phyloP scores from a whole-genome alignment of 176 grass and related monocot species.

The Thalia dealbata region DNA sequence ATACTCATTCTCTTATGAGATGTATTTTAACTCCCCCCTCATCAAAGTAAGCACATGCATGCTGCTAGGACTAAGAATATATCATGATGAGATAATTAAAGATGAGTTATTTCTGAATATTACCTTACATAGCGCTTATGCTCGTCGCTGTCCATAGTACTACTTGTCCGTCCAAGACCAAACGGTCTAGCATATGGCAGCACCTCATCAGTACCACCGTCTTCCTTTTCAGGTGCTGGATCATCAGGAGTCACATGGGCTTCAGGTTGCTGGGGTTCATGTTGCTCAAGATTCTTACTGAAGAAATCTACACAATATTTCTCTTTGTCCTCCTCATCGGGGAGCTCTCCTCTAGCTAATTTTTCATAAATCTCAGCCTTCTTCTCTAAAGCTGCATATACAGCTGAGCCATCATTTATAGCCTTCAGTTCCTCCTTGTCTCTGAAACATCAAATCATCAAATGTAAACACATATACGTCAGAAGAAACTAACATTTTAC shows the following conservation, averaged over 20 bases:
- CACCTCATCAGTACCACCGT: conserved; percentile 26
- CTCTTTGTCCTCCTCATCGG: conserved; percentile 89
- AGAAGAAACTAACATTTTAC: too few relatives aligned
- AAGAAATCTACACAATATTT: conserved; percentile 98
- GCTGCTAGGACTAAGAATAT: too few relatives aligned
- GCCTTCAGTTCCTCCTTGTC: conserved; percentile 96
- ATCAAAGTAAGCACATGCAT: too few relatives aligned
- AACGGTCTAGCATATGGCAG: conserved; percentile 31
- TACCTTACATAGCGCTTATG: conserved; percentile 96
- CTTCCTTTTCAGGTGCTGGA: conserved; percentile 37
- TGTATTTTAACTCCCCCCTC: too few relatives aligned
- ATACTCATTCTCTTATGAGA: too few relatives aligned
- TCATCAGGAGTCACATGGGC: conserved; percentile 7
- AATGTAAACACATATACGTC: neutral
- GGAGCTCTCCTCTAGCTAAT: conserved; percentile 56
- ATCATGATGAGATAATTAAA: neutral
- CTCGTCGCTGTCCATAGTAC: conserved; percentile 54
- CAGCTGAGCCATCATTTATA: conserved; percentile 56
- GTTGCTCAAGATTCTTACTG: conserved; percentile 51
- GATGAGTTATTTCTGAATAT: conserved; percentile 4
- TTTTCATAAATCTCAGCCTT: conserved; percentile 86
- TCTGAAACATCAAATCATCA: conserved; percentile 25
- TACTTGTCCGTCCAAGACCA: conserved; percentile 53
- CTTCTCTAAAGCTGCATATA: conserved; percentile 81
- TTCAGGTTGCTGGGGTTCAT: conserved; percentile 36